phyloP scores from a whole-genome alignment of 768 basidiomycete species.

The Kwoniella sp. region DNA sequence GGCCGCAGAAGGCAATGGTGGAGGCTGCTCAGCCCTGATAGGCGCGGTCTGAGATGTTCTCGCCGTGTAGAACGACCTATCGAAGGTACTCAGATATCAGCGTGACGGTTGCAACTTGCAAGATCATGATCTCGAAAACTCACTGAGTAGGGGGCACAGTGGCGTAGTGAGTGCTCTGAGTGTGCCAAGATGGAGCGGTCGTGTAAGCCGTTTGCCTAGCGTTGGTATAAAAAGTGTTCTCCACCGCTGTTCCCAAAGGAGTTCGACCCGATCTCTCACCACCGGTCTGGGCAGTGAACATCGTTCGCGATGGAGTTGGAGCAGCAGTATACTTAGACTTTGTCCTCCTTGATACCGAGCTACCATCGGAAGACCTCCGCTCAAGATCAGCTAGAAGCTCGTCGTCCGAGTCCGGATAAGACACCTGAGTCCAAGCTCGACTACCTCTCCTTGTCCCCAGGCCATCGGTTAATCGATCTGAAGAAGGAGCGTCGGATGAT shows the following conservation, averaged over 20 bases:
- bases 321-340: slow-evolving; percentile 12
- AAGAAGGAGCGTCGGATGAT: slow-evolving; percentile 4
- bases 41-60: slow-evolving; percentile 23
- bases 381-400: slow-evolving; percentile 44
- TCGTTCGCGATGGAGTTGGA: not conserved
- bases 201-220: slow-evolving; percentile 32
- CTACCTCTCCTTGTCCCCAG: slow-evolving; percentile 15
- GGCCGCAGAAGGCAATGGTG: not conserved
- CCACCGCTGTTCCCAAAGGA: slow-evolving; percentile 27
- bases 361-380: slow-evolving; percentile 41
- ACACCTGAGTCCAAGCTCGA: slow-evolving; percentile 33
- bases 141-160: slow-evolving; percentile 20
- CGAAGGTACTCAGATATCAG: not conserved
- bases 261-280: slow-evolving; percentile 2
- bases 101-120: not conserved
- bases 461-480: slow-evolving; percentile 18
- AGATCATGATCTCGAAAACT: slow-evolving; percentile 6
- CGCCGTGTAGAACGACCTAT: slow-evolving; percentile 33
- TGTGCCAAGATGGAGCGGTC: slow-evolving; percentile 37
- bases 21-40: slow-evolving; percentile 19
- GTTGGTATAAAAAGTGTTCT: slow-evolving; percentile 38
- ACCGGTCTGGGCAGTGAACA: slow-evolving; percentile 11
- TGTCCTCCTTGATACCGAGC: slow-evolving; percentile 11
- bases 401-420: slow-evolving; percentile 40
- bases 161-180: slow-evolving; percentile 24